A percentile compares a stretch with the other conserved stretches of the same genome.
Evolutionary conservation across 805 yeast species (phyloP).

Genomic region (Spathaspora gorwiae): DNA sequence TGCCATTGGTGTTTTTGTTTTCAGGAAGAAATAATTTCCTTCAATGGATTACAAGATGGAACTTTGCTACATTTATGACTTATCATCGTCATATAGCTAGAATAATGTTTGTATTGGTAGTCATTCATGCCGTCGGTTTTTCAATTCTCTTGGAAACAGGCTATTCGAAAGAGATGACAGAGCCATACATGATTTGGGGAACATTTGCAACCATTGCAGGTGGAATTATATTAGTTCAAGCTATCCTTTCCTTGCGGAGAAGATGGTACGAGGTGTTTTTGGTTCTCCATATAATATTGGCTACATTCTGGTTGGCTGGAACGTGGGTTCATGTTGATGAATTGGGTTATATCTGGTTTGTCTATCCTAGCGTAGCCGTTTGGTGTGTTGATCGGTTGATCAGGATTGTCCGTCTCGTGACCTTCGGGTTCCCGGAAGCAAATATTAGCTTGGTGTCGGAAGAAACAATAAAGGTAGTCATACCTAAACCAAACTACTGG

Average conservation of each 20-base stretch:
- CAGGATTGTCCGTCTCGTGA: constrained; percentile 21
- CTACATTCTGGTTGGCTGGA: constrained; percentile 41
- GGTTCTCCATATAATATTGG: constrained; percentile 31
- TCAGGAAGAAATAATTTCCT: constrained; percentile 61
- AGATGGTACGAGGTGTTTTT: constrained; percentile 35
- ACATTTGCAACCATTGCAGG: constrained; percentile 34
- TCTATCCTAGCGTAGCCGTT: constrained; percentile 28
- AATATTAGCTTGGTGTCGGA: constrained; percentile 24
- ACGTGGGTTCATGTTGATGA: constrained; percentile 38
- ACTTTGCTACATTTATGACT: constrained; percentile 35
- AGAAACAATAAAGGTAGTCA: constrained; percentile 31
- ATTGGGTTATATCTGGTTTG: constrained; percentile 27
- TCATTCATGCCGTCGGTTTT: constrained; percentile 28
- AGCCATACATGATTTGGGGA: constrained; percentile 29
- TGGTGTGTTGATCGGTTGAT: constrained; percentile 35
- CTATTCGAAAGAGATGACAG: constrained; percentile 12
- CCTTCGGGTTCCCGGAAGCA: constrained; percentile 34
- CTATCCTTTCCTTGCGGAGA: constrained; percentile 30
- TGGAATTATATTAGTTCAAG: constrained; percentile 25
- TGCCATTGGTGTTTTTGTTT: constrained; percentile 52
- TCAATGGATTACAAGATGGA: constrained; percentile 58
- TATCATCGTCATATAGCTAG: constrained; percentile 46
- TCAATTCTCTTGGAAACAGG: constrained; percentile 12
- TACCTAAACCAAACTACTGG: constrained; percentile 36
- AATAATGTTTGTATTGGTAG: constrained; percentile 19